Percentiles rank a stretch among this genome's conserved stretches.
These are phyloP conservation scores for Pseudogymnoascus verrucosus DNA, from an alignment of 2,329 filamentous ascomycete species.

Conservation along the genomic window DNA sequence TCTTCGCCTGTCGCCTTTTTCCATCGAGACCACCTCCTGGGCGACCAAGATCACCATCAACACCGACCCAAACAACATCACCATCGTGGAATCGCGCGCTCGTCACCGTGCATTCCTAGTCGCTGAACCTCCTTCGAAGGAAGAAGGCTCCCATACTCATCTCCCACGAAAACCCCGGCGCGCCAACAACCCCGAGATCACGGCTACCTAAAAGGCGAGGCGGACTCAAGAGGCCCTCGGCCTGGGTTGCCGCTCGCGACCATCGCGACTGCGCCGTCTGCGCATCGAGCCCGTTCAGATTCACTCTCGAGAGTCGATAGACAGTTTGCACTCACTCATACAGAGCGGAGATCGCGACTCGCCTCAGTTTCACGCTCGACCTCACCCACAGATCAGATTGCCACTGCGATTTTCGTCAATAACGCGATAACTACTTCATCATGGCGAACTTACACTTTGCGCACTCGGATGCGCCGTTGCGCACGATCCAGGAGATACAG, in stretches of 20 bases:
- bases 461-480: conserved; percentile 90
- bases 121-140: conserved; percentile 24
- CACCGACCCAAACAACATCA: conserved; percentile 15
- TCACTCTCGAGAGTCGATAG: not conserved
- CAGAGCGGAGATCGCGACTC: conserved; percentile 2
- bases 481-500: conserved; percentile 97
- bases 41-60: conserved; percentile 10
- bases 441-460: conserved; percentile 92
- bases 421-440: conserved; percentile 30
- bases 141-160: conserved; percentile 24
- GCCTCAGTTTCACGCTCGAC: not conserved
- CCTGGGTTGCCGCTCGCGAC: conserved; percentile 26
- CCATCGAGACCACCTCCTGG: conserved; percentile 10
- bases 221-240: conserved; percentile 21
- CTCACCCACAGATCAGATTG: not conserved
- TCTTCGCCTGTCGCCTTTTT: conserved; percentile 10
- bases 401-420: conserved; percentile 4
- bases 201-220: conserved; percentile 7
- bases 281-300: conserved; percentile 19
- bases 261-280: conserved; percentile 21
- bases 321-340: not conserved
- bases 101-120: conserved; percentile 27
- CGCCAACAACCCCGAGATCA: not conserved
- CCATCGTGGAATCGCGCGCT: conserved; percentile 26
- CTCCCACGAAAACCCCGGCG: conserved; percentile 11